Evolutionary conservation across 768 basidiomycete genomes (phyloP).

Genomic region (Lentinula lateritia): DNA sequence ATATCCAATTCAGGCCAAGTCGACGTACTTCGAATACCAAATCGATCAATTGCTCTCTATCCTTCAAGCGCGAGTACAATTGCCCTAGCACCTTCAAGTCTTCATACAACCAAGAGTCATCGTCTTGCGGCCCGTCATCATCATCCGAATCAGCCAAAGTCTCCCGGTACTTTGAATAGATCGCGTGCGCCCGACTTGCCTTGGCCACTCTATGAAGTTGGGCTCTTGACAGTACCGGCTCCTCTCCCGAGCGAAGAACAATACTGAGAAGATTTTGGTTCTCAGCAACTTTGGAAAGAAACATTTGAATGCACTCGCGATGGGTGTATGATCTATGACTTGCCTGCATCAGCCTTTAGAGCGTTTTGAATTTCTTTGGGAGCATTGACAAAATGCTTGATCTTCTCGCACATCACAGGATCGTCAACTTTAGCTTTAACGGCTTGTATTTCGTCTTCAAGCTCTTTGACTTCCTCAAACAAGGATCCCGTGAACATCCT

Average conservation of each 20-base stretch:
- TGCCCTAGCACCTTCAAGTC: conserved; percentile 79
- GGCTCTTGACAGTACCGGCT: conserved; percentile 66
- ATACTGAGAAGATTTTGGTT: conserved; percentile 71
- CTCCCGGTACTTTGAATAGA: conserved; percentile 62
- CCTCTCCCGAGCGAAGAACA: conserved; percentile 73
- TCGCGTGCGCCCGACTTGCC: conserved; percentile 70
- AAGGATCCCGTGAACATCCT: conserved; percentile 96
- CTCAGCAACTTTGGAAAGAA: conserved; percentile 45
- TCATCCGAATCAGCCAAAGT: conserved; percentile 78
- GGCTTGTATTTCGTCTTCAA: conserved; percentile 83
- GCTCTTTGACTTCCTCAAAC: conserved; percentile 78
- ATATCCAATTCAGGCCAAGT: neutral
- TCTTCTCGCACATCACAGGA: conserved; percentile 81
- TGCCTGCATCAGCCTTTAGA: conserved; percentile 77
- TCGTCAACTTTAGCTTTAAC: conserved; percentile 90
- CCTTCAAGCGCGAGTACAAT: conserved; percentile 73
- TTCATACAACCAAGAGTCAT: conserved; percentile 96
- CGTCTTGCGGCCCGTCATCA: conserved; percentile 88
- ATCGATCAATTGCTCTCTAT: conserved; percentile 88
- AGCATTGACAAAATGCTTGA: conserved; percentile 81
- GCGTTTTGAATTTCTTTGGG: conserved; percentile 83
- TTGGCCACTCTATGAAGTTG: conserved; percentile 80
- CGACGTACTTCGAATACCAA: conserved; percentile 84
- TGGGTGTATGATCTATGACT: conserved; percentile 15
- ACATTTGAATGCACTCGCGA: neutral